Evolutionary conservation across 164 flowering plant genomes (phyloP).

Genomic region (Sedum album): DNA sequence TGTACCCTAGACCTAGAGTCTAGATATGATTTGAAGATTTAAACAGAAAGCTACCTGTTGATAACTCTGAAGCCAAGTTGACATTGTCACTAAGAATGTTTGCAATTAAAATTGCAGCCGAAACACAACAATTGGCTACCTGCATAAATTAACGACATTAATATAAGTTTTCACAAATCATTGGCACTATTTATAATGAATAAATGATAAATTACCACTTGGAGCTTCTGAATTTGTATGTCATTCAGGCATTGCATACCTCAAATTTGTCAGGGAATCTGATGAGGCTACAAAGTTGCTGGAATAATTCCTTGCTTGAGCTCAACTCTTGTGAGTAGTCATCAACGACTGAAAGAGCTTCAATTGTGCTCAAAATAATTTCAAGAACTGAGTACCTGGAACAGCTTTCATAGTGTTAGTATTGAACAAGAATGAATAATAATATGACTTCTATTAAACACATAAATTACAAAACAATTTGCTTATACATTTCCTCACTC

Average conservation of each 20-base stretch:
- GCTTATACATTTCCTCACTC: too few relatives aligned
- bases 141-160: conserved; percentile 17
- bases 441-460: too few relatives aligned
- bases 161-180: too few relatives aligned
- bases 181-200: neutral
- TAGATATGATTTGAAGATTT: conserved; percentile 4
- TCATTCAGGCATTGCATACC: conserved; percentile 29
- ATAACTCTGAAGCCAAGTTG: conserved; percentile 41
- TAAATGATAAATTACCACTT: neutral
- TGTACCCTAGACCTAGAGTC: too few relatives aligned
- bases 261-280: conserved; percentile 74
- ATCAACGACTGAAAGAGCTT: conserved; percentile 61
- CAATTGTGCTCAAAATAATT: conserved; percentile 65
- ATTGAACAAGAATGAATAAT: too few relatives aligned
- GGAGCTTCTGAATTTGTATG: too few relatives aligned
- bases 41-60: conserved; percentile 56
- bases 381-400: too few relatives aligned
- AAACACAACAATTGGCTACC: conserved; percentile 69
- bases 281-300: conserved; percentile 39
- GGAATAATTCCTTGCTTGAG: conserved; percentile 51
- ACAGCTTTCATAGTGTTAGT: too few relatives aligned
- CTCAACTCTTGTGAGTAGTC: conserved; percentile 49
- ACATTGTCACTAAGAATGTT: conserved; percentile 63
- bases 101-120: conserved; percentile 69
- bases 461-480: too few relatives aligned